Percentiles rank a stretch among this genome's conserved stretches.
phyloP scores from a whole-genome alignment of 352 stramenopile genomes.

The Blastocystis sp. region DNA sequence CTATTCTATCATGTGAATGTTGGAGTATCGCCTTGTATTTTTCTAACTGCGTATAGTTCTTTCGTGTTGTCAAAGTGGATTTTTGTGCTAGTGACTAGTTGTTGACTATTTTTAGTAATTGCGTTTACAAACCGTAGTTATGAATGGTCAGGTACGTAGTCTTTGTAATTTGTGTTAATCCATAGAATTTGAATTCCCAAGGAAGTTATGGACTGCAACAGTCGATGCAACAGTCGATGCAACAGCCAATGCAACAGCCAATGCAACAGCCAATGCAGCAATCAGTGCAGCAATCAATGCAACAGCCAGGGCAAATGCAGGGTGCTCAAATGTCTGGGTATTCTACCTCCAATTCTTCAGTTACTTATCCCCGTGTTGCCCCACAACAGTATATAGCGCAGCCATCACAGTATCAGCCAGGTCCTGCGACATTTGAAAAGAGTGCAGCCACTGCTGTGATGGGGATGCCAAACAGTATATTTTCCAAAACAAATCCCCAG shows the following conservation, averaged over 20 bases:
- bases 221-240: background rate
- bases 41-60: background rate
- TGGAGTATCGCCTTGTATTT: background rate
- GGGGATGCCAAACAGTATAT: slow-evolving; percentile 30
- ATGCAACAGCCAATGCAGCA: background rate
- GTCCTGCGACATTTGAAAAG: background rate
- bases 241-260: background rate
- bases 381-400: background rate
- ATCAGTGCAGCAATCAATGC: background rate
- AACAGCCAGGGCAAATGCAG: background rate
- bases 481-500: background rate
- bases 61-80: background rate
- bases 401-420: background rate
- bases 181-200: background rate
- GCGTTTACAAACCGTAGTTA: background rate
- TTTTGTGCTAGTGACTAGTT: background rate
- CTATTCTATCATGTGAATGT: background rate
- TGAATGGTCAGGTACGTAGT: slow-evolving; percentile 7
- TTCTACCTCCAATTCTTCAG: background rate
- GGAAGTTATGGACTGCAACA: background rate
- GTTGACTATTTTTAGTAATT: background rate
- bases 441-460: slow-evolving; percentile 12
- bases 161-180: background rate
- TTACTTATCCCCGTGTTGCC: background rate
- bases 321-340: background rate